A percentile compares a stretch with the other conserved stretches of the same genome.
These are phyloP conservation scores for Lablab purpureus DNA, from an alignment of 306 rosid species.

Conservation along the genomic window DNA sequence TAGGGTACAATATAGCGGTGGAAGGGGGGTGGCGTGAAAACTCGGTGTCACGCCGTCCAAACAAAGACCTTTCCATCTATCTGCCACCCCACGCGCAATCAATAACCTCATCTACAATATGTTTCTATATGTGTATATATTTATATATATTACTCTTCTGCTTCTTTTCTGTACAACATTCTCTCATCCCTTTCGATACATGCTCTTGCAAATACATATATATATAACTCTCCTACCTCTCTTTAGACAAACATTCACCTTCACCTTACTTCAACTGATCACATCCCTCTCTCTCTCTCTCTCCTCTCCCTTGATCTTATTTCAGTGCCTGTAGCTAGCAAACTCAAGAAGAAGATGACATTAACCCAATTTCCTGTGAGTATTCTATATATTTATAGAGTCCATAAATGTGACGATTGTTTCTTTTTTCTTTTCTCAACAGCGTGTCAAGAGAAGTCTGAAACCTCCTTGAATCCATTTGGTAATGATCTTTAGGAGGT, in stretches of 20 bases:
- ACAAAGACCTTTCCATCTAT: slow-evolving; percentile 61
- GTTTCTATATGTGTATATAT: slow-evolving; percentile 35
- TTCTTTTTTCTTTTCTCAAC: not conserved
- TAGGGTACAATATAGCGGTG: slow-evolving; percentile 63
- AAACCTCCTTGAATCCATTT: slow-evolving; percentile 13
- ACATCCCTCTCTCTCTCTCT: not conserved
- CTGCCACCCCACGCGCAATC: slow-evolving; percentile 99
- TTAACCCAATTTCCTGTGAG: slow-evolving; percentile 62
- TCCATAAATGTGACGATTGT: not conserved
- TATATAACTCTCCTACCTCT: slow-evolving; percentile 31
- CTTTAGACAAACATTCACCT: slow-evolving; percentile 46
- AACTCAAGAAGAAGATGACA: slow-evolving; percentile 44
- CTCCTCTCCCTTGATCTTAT: slow-evolving; percentile 24
- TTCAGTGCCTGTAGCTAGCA: slow-evolving; percentile 10
- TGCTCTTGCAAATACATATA: slow-evolving; percentile 39
- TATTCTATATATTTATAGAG: not conserved
- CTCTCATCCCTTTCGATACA: slow-evolving; percentile 30
- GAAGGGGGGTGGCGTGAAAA: slow-evolving; percentile 87
- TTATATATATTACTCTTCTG: slow-evolving; percentile 52
- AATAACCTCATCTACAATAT: slow-evolving; percentile 48
- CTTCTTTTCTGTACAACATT: slow-evolving; percentile 55
- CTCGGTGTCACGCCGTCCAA: slow-evolving; percentile 95
- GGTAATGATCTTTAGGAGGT: slow-evolving; percentile 16
- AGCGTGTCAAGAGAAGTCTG: slow-evolving; percentile 17
- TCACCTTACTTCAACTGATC: slow-evolving; percentile 33